Conservation (phyloP, 495 filamentous ascomycete genomes). For the Aspergillus saccharolyticus region DNA sequence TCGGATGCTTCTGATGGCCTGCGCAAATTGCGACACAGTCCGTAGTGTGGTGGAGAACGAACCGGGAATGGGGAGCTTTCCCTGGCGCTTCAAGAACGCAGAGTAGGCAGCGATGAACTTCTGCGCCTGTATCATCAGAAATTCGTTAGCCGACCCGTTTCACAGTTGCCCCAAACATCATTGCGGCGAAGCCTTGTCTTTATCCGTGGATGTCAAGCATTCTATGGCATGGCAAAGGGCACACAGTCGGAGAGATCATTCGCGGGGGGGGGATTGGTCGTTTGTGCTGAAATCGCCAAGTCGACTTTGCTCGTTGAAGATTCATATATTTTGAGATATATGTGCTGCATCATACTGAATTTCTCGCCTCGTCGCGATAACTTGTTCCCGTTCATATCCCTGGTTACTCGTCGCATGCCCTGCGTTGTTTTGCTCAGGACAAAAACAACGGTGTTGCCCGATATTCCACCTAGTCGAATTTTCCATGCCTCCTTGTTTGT, state of each 20-base stretch:
- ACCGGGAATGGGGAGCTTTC: slow-evolving; percentile 97
- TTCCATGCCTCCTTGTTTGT: background rate
- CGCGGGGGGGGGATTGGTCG: too few relatives aligned
- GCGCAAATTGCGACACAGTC: background rate
- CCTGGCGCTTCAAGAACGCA: slow-evolving; percentile 97
- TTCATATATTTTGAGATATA: background rate
- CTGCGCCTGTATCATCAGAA: slow-evolving; percentile 57
- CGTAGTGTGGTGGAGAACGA: slow-evolving; percentile 14
- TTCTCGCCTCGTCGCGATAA: background rate
- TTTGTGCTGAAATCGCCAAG: background rate
- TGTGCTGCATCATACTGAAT: background rate
- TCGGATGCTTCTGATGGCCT: background rate
- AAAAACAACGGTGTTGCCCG: background rate
- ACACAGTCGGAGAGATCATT: background rate
- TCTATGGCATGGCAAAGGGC: background rate
- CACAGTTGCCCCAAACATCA: background rate
- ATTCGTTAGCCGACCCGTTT: slow-evolving; percentile 14
- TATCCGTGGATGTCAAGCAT: background rate
- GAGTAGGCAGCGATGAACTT: slow-evolving; percentile 95
- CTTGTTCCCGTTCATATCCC: background rate
- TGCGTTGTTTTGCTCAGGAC: background rate
- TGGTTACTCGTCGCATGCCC: background rate
- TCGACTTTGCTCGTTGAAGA: background rate
- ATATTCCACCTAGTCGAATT: background rate
- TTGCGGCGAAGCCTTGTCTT: background rate